Percentiles rank a stretch among this genome's conserved stretches.
Evolutionary conservation across 2,329 filamentous ascomycete genomes (phyloP).

Genomic region (Fusarium sp.): DNA sequence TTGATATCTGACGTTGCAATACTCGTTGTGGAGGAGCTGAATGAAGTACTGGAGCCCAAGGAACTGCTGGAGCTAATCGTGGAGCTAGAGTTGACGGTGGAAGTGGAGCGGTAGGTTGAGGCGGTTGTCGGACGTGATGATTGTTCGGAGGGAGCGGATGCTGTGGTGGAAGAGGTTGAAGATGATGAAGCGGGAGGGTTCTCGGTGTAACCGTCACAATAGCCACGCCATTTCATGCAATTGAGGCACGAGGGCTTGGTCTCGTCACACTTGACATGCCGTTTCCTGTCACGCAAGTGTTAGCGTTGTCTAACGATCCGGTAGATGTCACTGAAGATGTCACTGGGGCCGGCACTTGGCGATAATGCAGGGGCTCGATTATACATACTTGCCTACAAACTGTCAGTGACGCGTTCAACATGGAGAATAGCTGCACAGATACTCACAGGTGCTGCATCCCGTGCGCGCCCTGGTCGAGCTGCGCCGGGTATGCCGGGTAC

Average conservation of each 20-base stretch:
- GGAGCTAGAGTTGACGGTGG: neutral
- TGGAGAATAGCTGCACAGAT: neutral
- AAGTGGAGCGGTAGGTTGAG: constrained; percentile 11
- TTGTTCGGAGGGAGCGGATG: constrained; percentile 13
- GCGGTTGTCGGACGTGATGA: constrained; percentile 12
- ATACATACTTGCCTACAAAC: constrained; percentile 50
- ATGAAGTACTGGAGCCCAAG: constrained; percentile 4
- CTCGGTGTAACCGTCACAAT: constrained; percentile 52
- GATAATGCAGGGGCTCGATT: neutral
- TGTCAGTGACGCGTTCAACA: constrained; percentile 14
- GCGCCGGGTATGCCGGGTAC: constrained; percentile 53
- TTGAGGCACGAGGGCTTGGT: constrained; percentile 55
- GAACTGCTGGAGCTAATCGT: neutral
- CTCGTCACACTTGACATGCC: constrained; percentile 58
- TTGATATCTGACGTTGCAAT: constrained; percentile 27
- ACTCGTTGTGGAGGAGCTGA: constrained; percentile 11
- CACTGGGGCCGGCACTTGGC: neutral
- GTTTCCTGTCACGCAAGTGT: constrained; percentile 46
- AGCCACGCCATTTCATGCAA: constrained; percentile 56
- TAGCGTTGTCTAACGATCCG: constrained; percentile 11
- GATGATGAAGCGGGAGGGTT: constrained; percentile 14
- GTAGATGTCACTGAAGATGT: neutral
- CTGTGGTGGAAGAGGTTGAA: neutral
- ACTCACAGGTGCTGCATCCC: constrained; percentile 54
- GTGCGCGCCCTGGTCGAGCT: constrained; percentile 54